Percentiles rank a stretch among this genome's conserved stretches.
phyloP scores from a whole-genome alignment of 768 basidiomycete genomes.

The Boletus pseudo-olivaceus region DNA sequence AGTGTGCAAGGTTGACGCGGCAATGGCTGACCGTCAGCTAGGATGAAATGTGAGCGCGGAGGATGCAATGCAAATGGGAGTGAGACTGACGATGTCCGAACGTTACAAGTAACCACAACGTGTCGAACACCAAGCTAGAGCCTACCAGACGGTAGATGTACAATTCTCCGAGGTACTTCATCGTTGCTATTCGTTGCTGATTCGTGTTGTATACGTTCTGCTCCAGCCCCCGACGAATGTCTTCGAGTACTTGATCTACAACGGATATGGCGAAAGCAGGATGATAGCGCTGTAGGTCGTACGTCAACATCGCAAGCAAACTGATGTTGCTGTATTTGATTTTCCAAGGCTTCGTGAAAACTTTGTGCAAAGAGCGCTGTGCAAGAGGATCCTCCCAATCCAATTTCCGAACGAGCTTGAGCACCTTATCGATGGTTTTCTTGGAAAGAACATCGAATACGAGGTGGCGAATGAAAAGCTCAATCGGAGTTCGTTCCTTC shows the following conservation, averaged over 20 bases:
- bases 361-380: constrained; percentile 68
- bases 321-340: constrained; percentile 89
- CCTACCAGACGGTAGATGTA: constrained; percentile 94
- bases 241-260: constrained; percentile 93
- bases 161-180: constrained; percentile 95
- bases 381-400: constrained; percentile 84
- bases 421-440: constrained; percentile 93
- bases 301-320: constrained; percentile 89
- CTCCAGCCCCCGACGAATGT: constrained; percentile 86
- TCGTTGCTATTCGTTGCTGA: constrained; percentile 84
- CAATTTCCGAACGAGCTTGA: constrained; percentile 88
- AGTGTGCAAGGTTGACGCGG: constrained; percentile 71
- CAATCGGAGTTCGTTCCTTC: constrained; percentile 81
- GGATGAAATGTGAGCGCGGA: constrained; percentile 11
- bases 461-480: constrained; percentile 94
- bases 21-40: constrained; percentile 86
- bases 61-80: background rate
- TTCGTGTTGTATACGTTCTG: constrained; percentile 94
- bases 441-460: constrained; percentile 90
- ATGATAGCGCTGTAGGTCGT: constrained; percentile 91
- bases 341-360: constrained; percentile 99
- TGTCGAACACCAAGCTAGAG: constrained; percentile 89
- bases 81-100: constrained; percentile 87
- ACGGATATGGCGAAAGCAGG: constrained; percentile 84
- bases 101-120: constrained; percentile 89